These are phyloP conservation scores for Aspergillus sp. DNA, from an alignment of 2,329 filamentous ascomycete genomes.

Conservation along the genomic window DNA sequence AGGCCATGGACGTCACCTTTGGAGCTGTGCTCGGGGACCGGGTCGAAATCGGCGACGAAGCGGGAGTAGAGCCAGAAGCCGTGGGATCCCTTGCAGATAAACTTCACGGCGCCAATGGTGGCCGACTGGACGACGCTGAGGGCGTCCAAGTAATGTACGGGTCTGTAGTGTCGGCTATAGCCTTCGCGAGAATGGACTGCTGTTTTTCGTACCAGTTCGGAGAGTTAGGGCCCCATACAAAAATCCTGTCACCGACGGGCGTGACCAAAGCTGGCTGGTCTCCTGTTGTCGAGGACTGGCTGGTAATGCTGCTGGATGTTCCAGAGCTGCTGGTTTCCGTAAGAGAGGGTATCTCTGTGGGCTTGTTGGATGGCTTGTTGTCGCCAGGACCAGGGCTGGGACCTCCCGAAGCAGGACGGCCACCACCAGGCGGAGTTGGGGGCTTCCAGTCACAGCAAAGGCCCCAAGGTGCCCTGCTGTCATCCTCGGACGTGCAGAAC, in stretches of 20 bases:
- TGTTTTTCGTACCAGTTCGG: neutral
- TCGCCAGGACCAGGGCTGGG: neutral
- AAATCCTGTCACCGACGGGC: neutral
- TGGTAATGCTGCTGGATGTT: neutral
- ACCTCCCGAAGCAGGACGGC: neutral
- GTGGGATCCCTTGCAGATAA: too few relatives aligned
- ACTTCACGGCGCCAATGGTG: conserved; percentile 5
- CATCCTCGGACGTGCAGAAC: neutral
- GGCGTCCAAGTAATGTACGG: neutral
- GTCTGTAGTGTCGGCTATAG: neutral
- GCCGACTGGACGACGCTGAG: conserved; percentile 14
- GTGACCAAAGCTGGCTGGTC: neutral
- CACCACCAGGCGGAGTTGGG: neutral
- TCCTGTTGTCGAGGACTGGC: neutral
- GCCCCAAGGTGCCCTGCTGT: neutral
- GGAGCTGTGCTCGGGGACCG: too few relatives aligned
- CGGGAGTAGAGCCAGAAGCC: neutral
- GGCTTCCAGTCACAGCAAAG: neutral
- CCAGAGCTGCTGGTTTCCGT: neutral
- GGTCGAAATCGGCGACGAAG: too few relatives aligned
- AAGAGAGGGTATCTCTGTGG: neutral
- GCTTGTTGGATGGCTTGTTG: neutral
- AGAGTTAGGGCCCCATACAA: neutral
- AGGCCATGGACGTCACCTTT: too few relatives aligned
- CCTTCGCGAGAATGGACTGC: neutral